A percentile compares a stretch with the other conserved stretches of the same genome.
phyloP scores from a whole-genome alignment of 2,329 filamentous ascomycete genomes.

The Hypomyces rosellus region DNA sequence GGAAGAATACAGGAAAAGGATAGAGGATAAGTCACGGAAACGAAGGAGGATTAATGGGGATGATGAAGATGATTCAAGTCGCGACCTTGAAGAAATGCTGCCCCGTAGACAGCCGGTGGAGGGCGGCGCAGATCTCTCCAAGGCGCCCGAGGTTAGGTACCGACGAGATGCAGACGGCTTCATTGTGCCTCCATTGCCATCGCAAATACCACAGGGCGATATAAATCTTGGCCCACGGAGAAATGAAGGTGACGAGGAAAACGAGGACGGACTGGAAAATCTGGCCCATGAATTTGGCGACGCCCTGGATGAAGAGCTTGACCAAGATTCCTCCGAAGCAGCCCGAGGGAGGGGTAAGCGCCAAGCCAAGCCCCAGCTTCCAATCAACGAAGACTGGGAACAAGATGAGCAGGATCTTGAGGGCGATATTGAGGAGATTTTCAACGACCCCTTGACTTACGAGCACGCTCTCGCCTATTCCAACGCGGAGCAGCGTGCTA shows the following conservation, averaged over 20 bases:
- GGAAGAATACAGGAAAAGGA: slow-evolving; percentile 51
- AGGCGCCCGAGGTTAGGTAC: slow-evolving; percentile 29
- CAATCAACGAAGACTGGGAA: slow-evolving; percentile 57
- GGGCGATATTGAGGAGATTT: slow-evolving; percentile 62
- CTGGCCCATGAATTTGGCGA: slow-evolving; percentile 42
- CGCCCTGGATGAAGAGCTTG: slow-evolving; percentile 26
- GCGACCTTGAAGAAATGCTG: not conserved
- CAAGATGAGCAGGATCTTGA: slow-evolving; percentile 60
- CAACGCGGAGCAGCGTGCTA: slow-evolving; percentile 49
- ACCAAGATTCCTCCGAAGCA: slow-evolving; percentile 11
- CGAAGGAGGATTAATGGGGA: slow-evolving; percentile 33
- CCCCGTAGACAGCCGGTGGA: slow-evolving; percentile 16
- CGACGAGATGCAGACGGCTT: slow-evolving; percentile 63
- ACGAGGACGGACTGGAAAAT: slow-evolving; percentile 30
- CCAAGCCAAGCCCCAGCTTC: slow-evolving; percentile 38
- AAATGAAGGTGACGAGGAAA: slow-evolving; percentile 13
- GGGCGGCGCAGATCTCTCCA: slow-evolving; percentile 29
- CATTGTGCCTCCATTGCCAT: slow-evolving; percentile 51
- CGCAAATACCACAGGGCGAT: slow-evolving; percentile 29
- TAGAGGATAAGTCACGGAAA: slow-evolving; percentile 42
- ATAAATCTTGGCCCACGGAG: slow-evolving; percentile 16
- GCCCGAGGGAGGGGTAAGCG: slow-evolving; percentile 19
- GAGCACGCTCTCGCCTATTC: slow-evolving; percentile 54
- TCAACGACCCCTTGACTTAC: slow-evolving; percentile 54
- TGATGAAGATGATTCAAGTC: slow-evolving; percentile 13